Base-by-base conservation (phyloP, 2,329 filamentous ascomycete genomes). In the Paracoccidioides brasiliensis region DNA sequence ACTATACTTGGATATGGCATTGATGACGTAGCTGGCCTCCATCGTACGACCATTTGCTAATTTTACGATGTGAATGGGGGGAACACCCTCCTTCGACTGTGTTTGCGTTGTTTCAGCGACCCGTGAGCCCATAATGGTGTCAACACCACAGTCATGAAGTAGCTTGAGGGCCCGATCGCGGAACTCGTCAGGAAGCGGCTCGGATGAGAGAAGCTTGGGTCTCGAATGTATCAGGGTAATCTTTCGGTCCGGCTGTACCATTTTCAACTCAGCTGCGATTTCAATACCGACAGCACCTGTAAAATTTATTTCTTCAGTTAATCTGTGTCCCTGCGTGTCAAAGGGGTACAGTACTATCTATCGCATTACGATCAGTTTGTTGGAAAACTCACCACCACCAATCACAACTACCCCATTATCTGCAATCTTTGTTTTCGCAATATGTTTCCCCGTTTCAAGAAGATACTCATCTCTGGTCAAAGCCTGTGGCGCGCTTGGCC, bases 201-300 rank as follows among this genome's bases (percentile, higher is more conserved):
- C 88, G 0, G 84, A 81, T 0, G 85, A 89, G 6, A 91, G 76
- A 1, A 91, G 78, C 63, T 80, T 80, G 32, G 78, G 74, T 22
- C 85, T 77, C 3, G 86, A 90, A 67, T 91, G 88, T 4, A 88
- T 80, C 1, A 93, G 78, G 0, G 81, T 86, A n/a, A 91, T 83
- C 43, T 78, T 78, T 54, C 81, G 72, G 9, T 78, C 64, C 0
- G 88, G 86, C 58, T 84, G 77, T 30, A 82, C 73, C 48, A 80
- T 68, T 69, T 90, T 90, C 54, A 90, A 74, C 71, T 93, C 87
- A 1, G 85, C 82, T 0, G 88, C 86, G 78, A 91, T 89, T 67
- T 91, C 87, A 55, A 90, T 83, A 7, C 88, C 88, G 1, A 90
- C 87, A 5, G 87, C 88, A 52, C 85, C 78, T 80, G 42, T 8